Base-by-base conservation (phyloP, 2,329 filamentous ascomycete genomes). In the Conoideocrella luteorostrata region DNA sequence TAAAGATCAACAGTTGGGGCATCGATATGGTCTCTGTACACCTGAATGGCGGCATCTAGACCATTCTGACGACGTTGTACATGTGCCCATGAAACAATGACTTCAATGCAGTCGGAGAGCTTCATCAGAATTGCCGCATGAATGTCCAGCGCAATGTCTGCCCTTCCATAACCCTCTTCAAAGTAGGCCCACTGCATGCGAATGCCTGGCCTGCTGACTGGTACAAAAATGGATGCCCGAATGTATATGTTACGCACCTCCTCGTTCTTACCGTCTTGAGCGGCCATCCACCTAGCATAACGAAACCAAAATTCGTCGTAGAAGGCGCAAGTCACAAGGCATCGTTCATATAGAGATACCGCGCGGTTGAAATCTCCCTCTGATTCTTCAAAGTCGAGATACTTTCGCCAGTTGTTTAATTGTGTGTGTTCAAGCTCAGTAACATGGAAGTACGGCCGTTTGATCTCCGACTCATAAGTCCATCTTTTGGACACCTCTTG, bases 231-330 rank as follows among this genome's bases (percentile, higher is more conserved):
- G 52, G 86, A 83, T 9, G 91, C 93, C 45, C 89, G 82, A 61
- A 91, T 82, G 60, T 94, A 97, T 50, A 97, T 93, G 63, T 88
- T 90, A 45, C 93, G 84, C 5, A 91, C 84, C 59, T 96, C 90
- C 60, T 96, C 88, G 36, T 89, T 82, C 62, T 94, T 95, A 53
- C 75, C 81, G 2, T 79, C 68, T 59, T 95, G 87, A 0, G 80
- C 80, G 47, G 78, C 75, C 86, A 96, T 95, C 93, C 93, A 98
- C 32, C 91, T 77, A 13, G 86, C 88, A 64, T 95, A 98, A n/a
- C 93, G 85, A 56, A 95, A 81, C 93, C 93, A 98, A 64, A 97
- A 95, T 60, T 97, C 91, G 39, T 97, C 91, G 60, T 98, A 96
- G 53, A 94, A 85, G 13, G 93, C 91, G 57, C 88, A 94, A 0